Evolutionary conservation across 129 eudicot species (phyloP).

Genomic region (Arctium minus): DNA sequence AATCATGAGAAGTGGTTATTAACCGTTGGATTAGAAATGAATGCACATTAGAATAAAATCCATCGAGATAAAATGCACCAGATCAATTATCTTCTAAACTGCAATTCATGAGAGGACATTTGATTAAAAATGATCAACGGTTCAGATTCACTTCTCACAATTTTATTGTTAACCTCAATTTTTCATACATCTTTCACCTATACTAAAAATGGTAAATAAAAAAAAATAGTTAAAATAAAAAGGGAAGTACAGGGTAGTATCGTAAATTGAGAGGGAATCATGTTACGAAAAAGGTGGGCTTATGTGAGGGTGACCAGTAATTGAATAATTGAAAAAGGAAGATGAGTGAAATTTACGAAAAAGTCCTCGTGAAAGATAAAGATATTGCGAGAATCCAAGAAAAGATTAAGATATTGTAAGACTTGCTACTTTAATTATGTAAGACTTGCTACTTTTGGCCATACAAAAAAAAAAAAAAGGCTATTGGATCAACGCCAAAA

Average conservation of each 20-base stretch:
- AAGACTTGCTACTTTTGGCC: constrained; percentile 27
- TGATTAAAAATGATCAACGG: too few species aligned
- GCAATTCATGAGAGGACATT: too few species aligned
- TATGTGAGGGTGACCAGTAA: not conserved
- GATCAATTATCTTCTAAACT: too few species aligned
- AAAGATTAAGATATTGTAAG: constrained; percentile 7
- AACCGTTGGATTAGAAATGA: too few species aligned
- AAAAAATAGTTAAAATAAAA: not conserved
- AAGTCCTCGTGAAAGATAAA: not conserved
- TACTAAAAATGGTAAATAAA: too few species aligned
- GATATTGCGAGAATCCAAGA: constrained; percentile 4
- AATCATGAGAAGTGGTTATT: too few species aligned
- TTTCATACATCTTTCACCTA: too few species aligned
- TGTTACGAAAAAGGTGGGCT: not conserved
- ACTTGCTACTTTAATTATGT: constrained; percentile 16
- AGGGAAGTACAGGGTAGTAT: not conserved
- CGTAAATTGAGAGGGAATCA: not conserved
- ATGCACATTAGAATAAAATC: too few species aligned
- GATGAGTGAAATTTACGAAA: not conserved
- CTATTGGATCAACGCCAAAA: not conserved
- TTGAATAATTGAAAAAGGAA: not conserved
- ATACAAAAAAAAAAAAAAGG: not conserved
- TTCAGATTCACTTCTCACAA: too few species aligned
- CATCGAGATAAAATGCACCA: too few species aligned
- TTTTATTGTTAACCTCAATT: too few species aligned